Evolutionary conservation across 371 early-diverging fungal genomes (phyloP), one percentile per base, ranked within the genome.

Genomic region (Massospora cicadina): DNA sequence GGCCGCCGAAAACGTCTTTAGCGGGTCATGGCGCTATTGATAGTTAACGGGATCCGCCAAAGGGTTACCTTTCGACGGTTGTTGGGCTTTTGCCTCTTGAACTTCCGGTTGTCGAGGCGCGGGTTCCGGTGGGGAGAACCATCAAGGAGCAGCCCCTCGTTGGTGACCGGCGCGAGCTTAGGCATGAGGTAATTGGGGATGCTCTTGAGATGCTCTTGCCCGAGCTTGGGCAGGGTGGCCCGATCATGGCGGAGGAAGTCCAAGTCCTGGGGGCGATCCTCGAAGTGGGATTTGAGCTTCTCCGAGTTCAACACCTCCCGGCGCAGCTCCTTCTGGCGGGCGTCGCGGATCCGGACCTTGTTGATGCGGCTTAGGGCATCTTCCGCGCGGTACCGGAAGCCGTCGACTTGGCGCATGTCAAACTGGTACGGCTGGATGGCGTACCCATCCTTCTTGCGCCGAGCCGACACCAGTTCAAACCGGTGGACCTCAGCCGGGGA

Each of bases 211-310:
- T 98, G 94, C 2, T 81, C 74, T 70, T 88, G 86, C 1, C 89
- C 83, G 56, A 81, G 76, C 0, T 85, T 81, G 3, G 89, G 89
- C 62, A 89, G 88, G 21, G 93, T 72, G 1, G 90, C 82, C 71
- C 81, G 79, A 74, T 98, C 98, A 73, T 95, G 97, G 1, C 93
- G 86, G 61, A 98, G 73, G 29, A 88, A 90, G 30, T 88, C 87
- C 57, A 95, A 71, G 78, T 98, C 98, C 29, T 79, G 79, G 27
- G 98, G 97, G 64, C 92, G 91, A 70, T 91, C 93, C 73, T 95
- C 95, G 75, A 98, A 98, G 75, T 96, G 94, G 1, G 93, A 79
- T 79, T 89, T 88, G 60, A 98, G 79, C 74, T 91, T 91, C 70
- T 95, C 93, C 12, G 90, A 90, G 72, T 91, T 92, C 64, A 96